A percentile compares a stretch with the other conserved stretches of the same genome.
Conservation (phyloP, 2,329 filamentous ascomycete genomes). For the Knoxdaviesia capensis region DNA sequence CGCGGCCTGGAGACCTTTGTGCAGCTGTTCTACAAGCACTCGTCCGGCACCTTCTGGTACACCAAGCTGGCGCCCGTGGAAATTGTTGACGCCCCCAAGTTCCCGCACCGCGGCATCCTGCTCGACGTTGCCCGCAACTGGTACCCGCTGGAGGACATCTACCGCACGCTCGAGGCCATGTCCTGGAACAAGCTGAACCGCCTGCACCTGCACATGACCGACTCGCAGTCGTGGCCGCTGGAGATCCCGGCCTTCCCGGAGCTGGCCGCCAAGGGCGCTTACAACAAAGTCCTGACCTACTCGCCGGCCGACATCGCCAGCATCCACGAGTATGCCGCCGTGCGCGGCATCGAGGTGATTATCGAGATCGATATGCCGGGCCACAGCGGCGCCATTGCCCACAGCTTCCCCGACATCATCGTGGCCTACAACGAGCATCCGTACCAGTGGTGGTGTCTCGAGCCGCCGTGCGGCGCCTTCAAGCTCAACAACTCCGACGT, state of each 20-base stretch:
- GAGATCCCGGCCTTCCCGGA: slow-evolving; percentile 58
- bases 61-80: slow-evolving; percentile 48
- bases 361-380: slow-evolving; percentile 69
- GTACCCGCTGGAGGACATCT: slow-evolving; percentile 46
- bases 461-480: slow-evolving; percentile 49
- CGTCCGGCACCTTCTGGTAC: slow-evolving; percentile 37
- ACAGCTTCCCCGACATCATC: slow-evolving; percentile 51
- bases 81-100: slow-evolving; percentile 56
- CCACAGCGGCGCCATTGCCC: slow-evolving; percentile 49
- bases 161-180: slow-evolving; percentile 56
- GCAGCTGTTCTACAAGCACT: slow-evolving; percentile 62
- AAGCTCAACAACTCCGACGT: slow-evolving; percentile 58
- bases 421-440: slow-evolving; percentile 38
- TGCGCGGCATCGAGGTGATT: slow-evolving; percentile 50
- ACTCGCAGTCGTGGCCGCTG: slow-evolving; percentile 71
- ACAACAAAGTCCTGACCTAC: slow-evolving; percentile 47
- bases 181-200: slow-evolving; percentile 70
- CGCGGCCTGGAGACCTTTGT: slow-evolving; percentile 57
- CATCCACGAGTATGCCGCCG: slow-evolving; percentile 50
- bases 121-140: slow-evolving; percentile 60
- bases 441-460: slow-evolving; percentile 37
- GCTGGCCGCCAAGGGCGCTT: slow-evolving; percentile 53
- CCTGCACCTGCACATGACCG: slow-evolving; percentile 63
- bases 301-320: slow-evolving; percentile 38
- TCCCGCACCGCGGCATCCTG: slow-evolving; percentile 58